A percentile compares a stretch with the other conserved stretches of the same genome.
phyloP scores from a whole-genome alignment of 1,284 basidiomycete genomes.

The Sphagnurus paluster region DNA sequence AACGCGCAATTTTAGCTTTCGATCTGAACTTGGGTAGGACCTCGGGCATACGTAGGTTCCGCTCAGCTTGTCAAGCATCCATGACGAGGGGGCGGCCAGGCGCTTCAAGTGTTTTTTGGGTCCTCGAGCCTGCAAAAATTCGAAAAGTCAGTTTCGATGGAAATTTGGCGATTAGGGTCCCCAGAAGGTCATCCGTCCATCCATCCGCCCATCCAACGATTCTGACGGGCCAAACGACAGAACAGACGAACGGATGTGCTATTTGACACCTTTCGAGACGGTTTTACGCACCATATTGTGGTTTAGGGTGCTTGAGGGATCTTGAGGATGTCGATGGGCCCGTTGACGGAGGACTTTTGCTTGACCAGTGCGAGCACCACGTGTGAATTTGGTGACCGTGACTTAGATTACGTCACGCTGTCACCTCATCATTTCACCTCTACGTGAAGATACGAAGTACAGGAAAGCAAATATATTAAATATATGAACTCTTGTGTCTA shows the following conservation, averaged over 20 bases:
- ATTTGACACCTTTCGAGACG: constrained; percentile 19
- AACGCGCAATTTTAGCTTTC: constrained; percentile 9
- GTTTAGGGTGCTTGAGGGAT: constrained; percentile 38
- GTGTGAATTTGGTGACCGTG: constrained; percentile 23
- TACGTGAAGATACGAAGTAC: constrained; percentile 1
- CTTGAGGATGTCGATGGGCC: constrained; percentile 43
- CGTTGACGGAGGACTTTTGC: constrained; percentile 39
- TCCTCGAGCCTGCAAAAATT: constrained; percentile 77
- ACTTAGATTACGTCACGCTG: constrained; percentile 6
- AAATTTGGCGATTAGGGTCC: constrained; percentile 15
- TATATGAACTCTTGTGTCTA: not conserved
- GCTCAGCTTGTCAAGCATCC: constrained; percentile 99
- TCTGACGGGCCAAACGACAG: constrained; percentile 21
- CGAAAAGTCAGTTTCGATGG: constrained; percentile 15
- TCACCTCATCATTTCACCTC: not conserved
- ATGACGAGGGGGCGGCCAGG: constrained; percentile 95
- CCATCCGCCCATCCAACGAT: constrained; percentile 35
- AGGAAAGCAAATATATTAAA: not conserved
- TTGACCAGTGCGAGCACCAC: constrained; percentile 12
- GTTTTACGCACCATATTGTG: constrained; percentile 43
- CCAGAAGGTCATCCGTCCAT: constrained; percentile 37
- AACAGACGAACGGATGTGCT: constrained; percentile 18
- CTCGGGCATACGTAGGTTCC: constrained; percentile 88
- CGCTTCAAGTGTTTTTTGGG: constrained; percentile 99
- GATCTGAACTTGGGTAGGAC: constrained; percentile 6